Evolutionary conservation across 208 protist species (phyloP).

Genomic region (Trichomonas vaginalis): DNA sequence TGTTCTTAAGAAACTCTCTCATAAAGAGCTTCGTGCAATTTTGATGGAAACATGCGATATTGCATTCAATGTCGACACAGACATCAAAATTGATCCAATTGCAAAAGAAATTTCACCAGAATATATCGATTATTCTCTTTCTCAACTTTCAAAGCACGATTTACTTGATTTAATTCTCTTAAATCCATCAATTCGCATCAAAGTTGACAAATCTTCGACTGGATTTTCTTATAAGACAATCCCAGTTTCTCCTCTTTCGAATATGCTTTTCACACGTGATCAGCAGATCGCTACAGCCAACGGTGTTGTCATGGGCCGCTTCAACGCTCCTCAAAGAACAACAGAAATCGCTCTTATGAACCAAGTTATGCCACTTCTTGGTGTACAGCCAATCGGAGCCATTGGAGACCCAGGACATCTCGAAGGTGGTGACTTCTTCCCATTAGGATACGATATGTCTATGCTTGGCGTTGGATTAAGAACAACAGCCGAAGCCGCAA

Average conservation of each 20-base stretch:
- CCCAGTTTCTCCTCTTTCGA: not conserved
- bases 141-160: not conserved
- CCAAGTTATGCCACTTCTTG: not conserved
- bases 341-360: not conserved
- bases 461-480: not conserved
- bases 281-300: slow-evolving; percentile 3
- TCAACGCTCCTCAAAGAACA: not conserved
- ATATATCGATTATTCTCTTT: slow-evolving; percentile 9
- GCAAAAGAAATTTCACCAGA: not conserved
- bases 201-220: not conserved
- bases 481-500: not conserved
- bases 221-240: not conserved
- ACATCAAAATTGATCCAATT: not conserved
- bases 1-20: not conserved
- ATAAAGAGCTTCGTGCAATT: not conserved
- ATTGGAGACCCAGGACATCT: not conserved
- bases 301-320: not conserved
- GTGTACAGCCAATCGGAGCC: not conserved
- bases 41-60: not conserved
- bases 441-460: not conserved
- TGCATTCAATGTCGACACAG: not conserved
- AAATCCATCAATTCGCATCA: not conserved
- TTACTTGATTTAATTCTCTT: not conserved
- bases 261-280: not conserved
- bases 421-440: slow-evolving; percentile 6